These are phyloP conservation scores for Plantago lanceolata DNA, from an alignment of 305 asterid species.

Conservation along the genomic window DNA sequence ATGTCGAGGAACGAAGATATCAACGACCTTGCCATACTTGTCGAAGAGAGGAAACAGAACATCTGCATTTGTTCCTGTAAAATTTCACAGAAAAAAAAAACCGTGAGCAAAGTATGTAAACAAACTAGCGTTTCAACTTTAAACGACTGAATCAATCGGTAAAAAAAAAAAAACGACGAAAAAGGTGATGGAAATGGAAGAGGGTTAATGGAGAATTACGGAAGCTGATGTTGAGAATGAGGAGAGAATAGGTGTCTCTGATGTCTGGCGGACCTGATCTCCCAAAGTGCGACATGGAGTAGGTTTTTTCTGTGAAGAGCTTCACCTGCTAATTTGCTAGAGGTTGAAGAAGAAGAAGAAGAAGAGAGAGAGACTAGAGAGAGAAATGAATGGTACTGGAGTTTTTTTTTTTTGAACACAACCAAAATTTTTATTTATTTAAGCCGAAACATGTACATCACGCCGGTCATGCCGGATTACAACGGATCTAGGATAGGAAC, in stretches of 20 bases:
- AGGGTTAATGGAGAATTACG: conserved; percentile 35
- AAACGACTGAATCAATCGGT: background rate
- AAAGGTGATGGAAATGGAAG: background rate
- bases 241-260: conserved; percentile 82
- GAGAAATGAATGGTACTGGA: too few species aligned
- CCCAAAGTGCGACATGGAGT: conserved; percentile 83
- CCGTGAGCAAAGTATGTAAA: background rate
- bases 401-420: too few species aligned
- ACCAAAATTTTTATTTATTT: too few species aligned
- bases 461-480: too few species aligned
- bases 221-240: conserved; percentile 90
- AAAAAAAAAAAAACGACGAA: background rate
- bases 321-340: too few species aligned
- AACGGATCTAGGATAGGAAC: too few species aligned
- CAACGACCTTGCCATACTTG: conserved; percentile 30
- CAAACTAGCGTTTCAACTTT: background rate
- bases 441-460: too few species aligned
- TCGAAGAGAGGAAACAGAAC: conserved; percentile 31
- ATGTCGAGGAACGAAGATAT: conserved; percentile 31
- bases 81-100: background rate
- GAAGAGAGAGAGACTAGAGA: too few species aligned
- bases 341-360: too few species aligned
- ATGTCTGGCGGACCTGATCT: conserved; percentile 97
- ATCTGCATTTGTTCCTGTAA: conserved; percentile 29
- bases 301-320: background rate